phyloP scores from a whole-genome alignment of 768 basidiomycete species.

The Russula virescens region DNA sequence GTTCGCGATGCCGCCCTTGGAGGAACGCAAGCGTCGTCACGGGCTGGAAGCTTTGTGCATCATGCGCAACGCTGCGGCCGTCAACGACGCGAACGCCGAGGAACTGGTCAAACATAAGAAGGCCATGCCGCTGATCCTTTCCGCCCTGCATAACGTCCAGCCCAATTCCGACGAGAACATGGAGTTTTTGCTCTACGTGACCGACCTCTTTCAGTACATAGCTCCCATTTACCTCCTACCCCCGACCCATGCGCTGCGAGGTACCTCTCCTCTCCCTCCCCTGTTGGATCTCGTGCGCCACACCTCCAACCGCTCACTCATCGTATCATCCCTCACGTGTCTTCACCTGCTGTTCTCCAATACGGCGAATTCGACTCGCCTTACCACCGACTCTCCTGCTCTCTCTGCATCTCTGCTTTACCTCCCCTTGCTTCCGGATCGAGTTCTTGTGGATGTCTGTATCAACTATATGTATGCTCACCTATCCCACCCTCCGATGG shows the following conservation, averaged over 20 bases:
- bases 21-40: constrained; percentile 55
- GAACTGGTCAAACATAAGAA: constrained; percentile 55
- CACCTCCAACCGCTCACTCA: constrained; percentile 69
- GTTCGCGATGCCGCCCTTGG: constrained; percentile 51
- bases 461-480: constrained; percentile 73
- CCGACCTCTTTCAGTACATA: constrained; percentile 67
- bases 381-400: constrained; percentile 52
- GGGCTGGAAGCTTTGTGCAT: constrained; percentile 84
- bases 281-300: constrained; percentile 49
- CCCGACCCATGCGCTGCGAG: constrained; percentile 29
- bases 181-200: constrained; percentile 65
- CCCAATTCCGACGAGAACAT: constrained; percentile 57
- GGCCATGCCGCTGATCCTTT: constrained; percentile 60
- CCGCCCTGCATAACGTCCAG: constrained; percentile 57
- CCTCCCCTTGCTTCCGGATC: constrained; percentile 68
- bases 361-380: constrained; percentile 49
- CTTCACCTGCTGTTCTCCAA: constrained; percentile 60
- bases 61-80: constrained; percentile 76
- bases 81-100: constrained; percentile 58
- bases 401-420: constrained; percentile 61
- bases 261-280: constrained; percentile 48
- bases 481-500: constrained; percentile 66
- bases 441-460: constrained; percentile 60
- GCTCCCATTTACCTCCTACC: constrained; percentile 41
- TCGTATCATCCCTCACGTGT: constrained; percentile 57